Base-by-base conservation (phyloP, 2,329 filamentous ascomycete species). In the Reticulascus tulasneorum region DNA sequence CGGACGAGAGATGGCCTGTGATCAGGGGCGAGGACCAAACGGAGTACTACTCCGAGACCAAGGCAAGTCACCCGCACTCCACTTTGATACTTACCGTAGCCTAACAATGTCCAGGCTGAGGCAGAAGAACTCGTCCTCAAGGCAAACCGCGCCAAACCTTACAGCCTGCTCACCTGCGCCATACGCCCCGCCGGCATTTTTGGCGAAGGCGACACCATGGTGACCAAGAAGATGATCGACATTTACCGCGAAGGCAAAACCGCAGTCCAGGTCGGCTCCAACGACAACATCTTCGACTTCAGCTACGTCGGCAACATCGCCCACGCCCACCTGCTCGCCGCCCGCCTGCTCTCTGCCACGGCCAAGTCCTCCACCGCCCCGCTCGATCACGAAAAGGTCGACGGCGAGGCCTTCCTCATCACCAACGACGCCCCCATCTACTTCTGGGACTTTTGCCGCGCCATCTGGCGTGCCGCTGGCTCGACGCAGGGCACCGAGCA, bases 1-100 rank as follows among this genome's bases (percentile, higher is more conserved):
- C 87, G 47, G 84, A 90, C 60, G 91, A 97, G 70, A 69, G 75
- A 29, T 88, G 84, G 73, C 87, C 87, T 19, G 73, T 84, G 32
- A 81, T 93, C 34, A 73, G 79, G 29, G 86, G 86, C 21, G 74
- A 75, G 41, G 64, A 79, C 48, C 82, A 90, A 62, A 71, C 70
- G 37, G 85, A 89, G 60, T 88, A 88, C 62, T 97, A 97, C 63
- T 89, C 89, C 20, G 82, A 90, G 64, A 94, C 88, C 11, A 97
- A 96, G 78, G 86, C 85, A 50, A 29, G 48, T n/a, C n/a, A n/a
- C n/a, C n/a, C n/a, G n/a, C 36, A n/a, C 16, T 4, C 15, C 29
- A 12, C 20, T 21, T 12, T 10, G 10, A n/a, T 21, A 21, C 20
- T n/a, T n/a, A n/a, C n/a, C n/a, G n/a, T n/a, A n/a, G 23, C 37